Base-by-base conservation (phyloP, 1,139 yeast species). In the Wickerhamomyces sp. region DNA sequence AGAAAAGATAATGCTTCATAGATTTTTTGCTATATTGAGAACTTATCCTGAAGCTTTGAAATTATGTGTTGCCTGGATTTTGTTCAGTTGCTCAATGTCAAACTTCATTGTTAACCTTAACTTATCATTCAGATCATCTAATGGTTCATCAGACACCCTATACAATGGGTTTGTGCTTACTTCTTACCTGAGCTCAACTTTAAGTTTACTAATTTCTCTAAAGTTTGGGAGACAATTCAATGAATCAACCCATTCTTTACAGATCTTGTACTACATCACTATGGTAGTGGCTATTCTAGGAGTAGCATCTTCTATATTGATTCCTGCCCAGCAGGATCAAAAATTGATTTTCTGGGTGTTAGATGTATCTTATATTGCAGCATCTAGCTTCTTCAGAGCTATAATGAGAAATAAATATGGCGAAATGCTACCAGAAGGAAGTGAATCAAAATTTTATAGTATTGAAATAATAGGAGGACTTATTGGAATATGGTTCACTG, bases 91-190 rank as follows among this genome's bases (percentile, higher is more conserved):
- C 10, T 32, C 39, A 12, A 31, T 36, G 39, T 31, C 39, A 6
- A 36, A 31, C 20, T 36, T 36, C 24, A 32, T 36, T 20, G 21
- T 30, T 10, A 36, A 36, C 14, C 17, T 36, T 8, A 36, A 31
- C 28, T n/a, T 36, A 5, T 14, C 28, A 7, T 36, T 31, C 22
- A 31, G 32, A 28, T 19, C 35, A n/a, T 28, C 26, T 27, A 20
- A 12, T n/a, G 28, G 21, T 7, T 10, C 28, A 14, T 19, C 37
- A 12, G 26, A 28, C 7, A 5, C 28, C n/a, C 20, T 14, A 5
- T 34, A 14, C n/a, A 12, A 26, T 7, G 16, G n/a, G 5, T 34
- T 34, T 10, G 32, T 34, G 9, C n/a, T 28, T 5, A 24, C 14
- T 8, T 34, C 37, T 15, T 21, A 21, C 10, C 7, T 21, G 10